Conservation (phyloP, 139 green algal species). For the Parachlorella kessleri region DNA sequence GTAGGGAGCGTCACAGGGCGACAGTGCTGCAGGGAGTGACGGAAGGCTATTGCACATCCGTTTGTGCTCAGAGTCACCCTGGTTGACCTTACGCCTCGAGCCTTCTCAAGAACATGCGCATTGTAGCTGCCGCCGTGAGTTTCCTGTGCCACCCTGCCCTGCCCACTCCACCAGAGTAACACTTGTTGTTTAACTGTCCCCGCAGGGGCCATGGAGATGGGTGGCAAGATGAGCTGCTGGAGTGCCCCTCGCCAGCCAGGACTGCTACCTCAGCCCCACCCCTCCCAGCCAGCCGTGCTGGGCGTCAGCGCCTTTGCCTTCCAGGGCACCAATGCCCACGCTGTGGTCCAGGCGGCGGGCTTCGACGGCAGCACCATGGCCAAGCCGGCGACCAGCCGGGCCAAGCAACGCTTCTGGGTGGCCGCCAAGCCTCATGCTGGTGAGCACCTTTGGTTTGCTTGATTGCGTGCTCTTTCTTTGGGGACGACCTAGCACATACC, state of each 20-base stretch:
- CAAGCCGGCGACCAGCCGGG: conserved; percentile 16
- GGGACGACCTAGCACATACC: no score
- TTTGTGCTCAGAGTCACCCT: no score
- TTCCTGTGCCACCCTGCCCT: no score
- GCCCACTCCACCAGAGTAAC: no score
- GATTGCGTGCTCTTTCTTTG: no score
- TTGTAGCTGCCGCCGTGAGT: no score
- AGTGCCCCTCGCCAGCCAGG: conserved; percentile 12
- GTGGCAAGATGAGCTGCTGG: not conserved
- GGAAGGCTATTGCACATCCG: no score
- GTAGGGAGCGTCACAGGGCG: not conserved
- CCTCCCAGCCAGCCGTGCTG: not conserved
- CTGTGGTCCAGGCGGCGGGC: conserved; percentile 4
- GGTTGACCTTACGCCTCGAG: no score
- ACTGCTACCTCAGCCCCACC: not conserved
- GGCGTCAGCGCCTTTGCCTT: conserved; percentile 49
- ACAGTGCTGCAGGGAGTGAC: no score
- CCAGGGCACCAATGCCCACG: conserved; percentile 49
- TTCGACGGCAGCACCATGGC: not conserved
- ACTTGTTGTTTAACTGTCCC: no score
- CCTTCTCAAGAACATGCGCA: no score
- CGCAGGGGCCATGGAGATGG: conserved; percentile 26
- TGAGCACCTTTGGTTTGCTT: no score
- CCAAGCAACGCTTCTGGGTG: conserved; percentile 31
- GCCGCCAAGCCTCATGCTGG: conserved; percentile 12